Evolutionary conservation across 371 early-diverging fungal genomes (phyloP), one percentile per base, ranked within the genome.

Genomic region (Lichtheimia hyalospora): DNA sequence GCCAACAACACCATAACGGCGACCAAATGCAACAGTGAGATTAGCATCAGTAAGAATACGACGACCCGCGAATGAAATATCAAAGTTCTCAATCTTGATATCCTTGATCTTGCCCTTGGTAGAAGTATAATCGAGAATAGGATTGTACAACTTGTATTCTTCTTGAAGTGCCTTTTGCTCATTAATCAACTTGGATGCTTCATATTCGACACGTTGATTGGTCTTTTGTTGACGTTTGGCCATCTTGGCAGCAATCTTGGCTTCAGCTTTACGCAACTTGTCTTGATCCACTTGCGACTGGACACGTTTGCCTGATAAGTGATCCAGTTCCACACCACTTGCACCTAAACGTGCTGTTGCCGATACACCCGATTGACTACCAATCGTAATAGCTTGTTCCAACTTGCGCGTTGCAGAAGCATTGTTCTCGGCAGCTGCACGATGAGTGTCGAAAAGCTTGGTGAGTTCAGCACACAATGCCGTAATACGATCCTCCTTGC

Each of bases 1-100:
- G 62, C 99, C 99, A 15, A 99, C 92, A 15, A 99, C 84, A 74
- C 98, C 98, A 77, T 81, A 97, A 49, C 97, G 84, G 60, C 98
- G 87, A 34, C 97, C 97, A 81, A 88, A 94, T 16, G 87, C 84
- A 67, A 99, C 68, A 5, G 86, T 89, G 41, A 99, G 67, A 62
- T 74, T 86, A 57, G 97, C 89, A 70, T 93, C 90, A 44, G 89
- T 92, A 24, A 99, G 82, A 61, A 99, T 97, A 69, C 90, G 90
- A 74, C 93, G 92, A 42, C 97, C 96, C 49, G 93, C 93, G 85
- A 92, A 94, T 23, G 92, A 90, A 52, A 97, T 94, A 70, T 97
- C 98, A 77, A 98, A 97, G 82, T 94, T 92, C 53, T 95, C 95
- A 55, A 96, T 66, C 79, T 92, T 92, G 77, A 98, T 85, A 66